phyloP scores from a whole-genome alignment of 2,329 filamentous ascomycete species.

The Chrysosporium keratinophilum region DNA sequence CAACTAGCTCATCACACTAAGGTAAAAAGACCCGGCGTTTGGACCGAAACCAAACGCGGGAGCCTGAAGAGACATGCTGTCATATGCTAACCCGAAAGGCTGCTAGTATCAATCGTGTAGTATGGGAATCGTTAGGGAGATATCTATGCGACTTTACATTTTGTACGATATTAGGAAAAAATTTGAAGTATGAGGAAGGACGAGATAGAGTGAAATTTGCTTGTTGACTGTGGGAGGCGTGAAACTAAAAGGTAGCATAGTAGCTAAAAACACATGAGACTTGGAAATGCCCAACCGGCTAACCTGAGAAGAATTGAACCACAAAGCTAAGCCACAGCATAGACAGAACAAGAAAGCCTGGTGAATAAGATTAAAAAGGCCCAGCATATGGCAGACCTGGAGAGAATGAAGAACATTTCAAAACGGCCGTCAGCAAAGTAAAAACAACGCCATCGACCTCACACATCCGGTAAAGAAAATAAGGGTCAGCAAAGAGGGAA shows the following conservation, averaged over 20 bases:
- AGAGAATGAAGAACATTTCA: not conserved
- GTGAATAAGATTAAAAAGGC: constrained; percentile 1
- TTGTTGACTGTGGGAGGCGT: not conserved
- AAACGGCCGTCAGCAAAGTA: constrained; percentile 1
- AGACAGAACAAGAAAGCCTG: not conserved
- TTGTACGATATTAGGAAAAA: too few relatives aligned
- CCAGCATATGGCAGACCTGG: not conserved
- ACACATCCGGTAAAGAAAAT: not conserved
- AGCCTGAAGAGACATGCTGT: too few relatives aligned
- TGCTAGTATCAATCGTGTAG: too few relatives aligned
- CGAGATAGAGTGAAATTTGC: not conserved
- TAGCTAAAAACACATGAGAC: not conserved
- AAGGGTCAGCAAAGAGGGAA: constrained; percentile 1
- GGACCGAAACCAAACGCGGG: too few relatives aligned
- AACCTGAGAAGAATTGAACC: not conserved
- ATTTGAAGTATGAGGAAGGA: too few relatives aligned
- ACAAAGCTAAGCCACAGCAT: not conserved
- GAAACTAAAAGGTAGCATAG: not conserved
- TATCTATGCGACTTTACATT: too few relatives aligned
- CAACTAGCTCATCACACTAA: too few relatives aligned
- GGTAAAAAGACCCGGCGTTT: too few relatives aligned
- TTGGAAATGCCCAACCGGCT: not conserved
- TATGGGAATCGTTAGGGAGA: too few relatives aligned
- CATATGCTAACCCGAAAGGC: too few relatives aligned
- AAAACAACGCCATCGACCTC: constrained; percentile 6